Base-by-base conservation (phyloP, 2,329 filamentous ascomycete genomes). In the Coleophoma eucalyptorum region DNA sequence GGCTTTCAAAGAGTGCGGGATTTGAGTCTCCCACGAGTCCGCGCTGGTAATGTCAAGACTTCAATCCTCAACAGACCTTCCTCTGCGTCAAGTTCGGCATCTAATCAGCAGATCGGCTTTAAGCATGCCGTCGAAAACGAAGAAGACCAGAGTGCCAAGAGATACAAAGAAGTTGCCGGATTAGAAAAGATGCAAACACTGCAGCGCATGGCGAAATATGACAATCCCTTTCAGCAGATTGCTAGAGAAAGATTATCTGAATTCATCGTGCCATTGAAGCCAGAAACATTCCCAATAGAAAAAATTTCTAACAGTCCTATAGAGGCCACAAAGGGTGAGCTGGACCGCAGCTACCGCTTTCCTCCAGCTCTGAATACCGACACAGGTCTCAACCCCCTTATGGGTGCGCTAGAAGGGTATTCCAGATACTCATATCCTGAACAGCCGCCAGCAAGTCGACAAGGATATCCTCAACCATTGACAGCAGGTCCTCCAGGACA, bases 401-500 rank as follows among this genome's bases (percentile, higher is more conserved):
- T 54, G 32, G 47, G 50, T 40, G 47, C 55, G 3, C 53, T 52
- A 16, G 42, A 18, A 31, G 26, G 34, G 21, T 34, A 44, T 16
- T 19, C 26, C 32, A 15, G 21, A 19, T 34, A 15, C 13, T 31
- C 12, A 26, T 34, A 50, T 18, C 38, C 48, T 35, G 16, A 51
- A 34, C 37, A 44, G 13, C 26, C 43, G 18, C 45, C 33, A 42
- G 55, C 49, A 32, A 53, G 52, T 37, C 45, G 42, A 6, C 42
- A 43, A n/a, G 63, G 62, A 47, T 63, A 62, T 33, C 64, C 62
- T 45, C 60, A 61, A 26, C 65, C 65, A 31, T 57, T 68, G 7
- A 67, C 63, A n/a, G 65, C 65, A 20, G 65, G 65, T 19, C 65
- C 65, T 45, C 65, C 65, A 41, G 62, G 65, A 21, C 62, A 65